phyloP scores from a whole-genome alignment of 495 filamentous ascomycete species.

The Thozetella sp. region DNA sequence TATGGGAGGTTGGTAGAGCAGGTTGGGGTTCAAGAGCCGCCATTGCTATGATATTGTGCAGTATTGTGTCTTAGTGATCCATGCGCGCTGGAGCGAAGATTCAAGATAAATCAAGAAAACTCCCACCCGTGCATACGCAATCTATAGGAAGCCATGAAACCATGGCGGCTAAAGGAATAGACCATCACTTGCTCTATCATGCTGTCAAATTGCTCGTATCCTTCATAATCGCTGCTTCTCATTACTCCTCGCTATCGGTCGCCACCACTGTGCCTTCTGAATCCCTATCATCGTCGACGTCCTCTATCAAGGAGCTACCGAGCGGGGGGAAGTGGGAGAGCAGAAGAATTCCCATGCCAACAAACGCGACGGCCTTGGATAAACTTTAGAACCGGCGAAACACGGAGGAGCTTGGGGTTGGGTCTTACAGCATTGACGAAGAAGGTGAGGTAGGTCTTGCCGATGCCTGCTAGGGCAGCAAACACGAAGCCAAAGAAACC shows the following conservation, averaged over 20 bases:
- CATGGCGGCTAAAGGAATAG: too few species aligned
- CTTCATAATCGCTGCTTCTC: background rate
- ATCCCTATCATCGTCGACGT: conserved; percentile 18
- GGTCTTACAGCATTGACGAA: conserved; percentile 53
- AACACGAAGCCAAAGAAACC: conserved; percentile 57
- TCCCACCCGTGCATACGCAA: too few species aligned
- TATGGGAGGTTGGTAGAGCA: conserved; percentile 40
- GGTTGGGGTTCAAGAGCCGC: conserved; percentile 48
- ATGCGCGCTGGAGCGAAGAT: too few species aligned
- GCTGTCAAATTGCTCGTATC: background rate
- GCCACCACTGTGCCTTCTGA: background rate
- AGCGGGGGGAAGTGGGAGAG: conserved; percentile 47
- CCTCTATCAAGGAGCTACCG: conserved; percentile 39
- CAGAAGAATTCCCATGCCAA: conserved; percentile 46
- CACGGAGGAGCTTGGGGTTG: background rate
- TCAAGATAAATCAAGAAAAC: too few species aligned
- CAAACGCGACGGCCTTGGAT: conserved; percentile 38
- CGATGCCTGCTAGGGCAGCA: conserved; percentile 46
- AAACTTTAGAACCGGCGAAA: background rate
- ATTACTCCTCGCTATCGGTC: background rate
- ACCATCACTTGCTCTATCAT: too few species aligned
- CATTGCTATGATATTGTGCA: background rate
- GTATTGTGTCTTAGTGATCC: too few species aligned
- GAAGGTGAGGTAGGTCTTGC: conserved; percentile 52
- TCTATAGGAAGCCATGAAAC: too few species aligned